Percentiles rank a stretch among this genome's conserved stretches.
phyloP scores from a whole-genome alignment of 106 monocot genomes.

The Triglochin maritima region DNA sequence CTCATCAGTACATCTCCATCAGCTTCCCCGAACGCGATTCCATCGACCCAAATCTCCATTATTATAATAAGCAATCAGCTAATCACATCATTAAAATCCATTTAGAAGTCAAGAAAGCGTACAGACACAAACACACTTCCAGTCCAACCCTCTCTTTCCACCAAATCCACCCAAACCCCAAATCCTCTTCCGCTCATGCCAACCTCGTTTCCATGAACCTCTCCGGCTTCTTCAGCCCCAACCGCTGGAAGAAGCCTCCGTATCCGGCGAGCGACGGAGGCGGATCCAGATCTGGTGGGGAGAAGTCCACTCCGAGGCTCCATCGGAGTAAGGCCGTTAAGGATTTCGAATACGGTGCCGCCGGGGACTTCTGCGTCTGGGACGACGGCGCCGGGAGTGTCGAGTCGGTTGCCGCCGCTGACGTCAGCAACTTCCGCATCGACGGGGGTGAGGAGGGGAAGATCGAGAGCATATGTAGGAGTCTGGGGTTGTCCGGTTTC shows the following conservation, averaged over 20 bases:
- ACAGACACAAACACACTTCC: no score
- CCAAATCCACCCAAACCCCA: no score
- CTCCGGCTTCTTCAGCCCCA: neutral
- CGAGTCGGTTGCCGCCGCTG: slow-evolving; percentile 19
- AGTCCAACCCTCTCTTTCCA: no score
- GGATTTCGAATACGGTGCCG: slow-evolving; percentile 45
- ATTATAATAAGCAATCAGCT: no score
- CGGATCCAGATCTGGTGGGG: neutral
- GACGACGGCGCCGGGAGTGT: slow-evolving; percentile 2
- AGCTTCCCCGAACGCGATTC: no score
- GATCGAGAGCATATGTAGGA: slow-evolving; percentile 42
- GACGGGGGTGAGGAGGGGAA: slow-evolving; percentile 44
- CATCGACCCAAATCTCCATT: no score
- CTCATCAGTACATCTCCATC: no score
- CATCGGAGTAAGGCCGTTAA: slow-evolving; percentile 62
- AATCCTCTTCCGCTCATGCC: no score
- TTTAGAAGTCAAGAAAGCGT: no score
- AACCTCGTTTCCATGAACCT: neutral
- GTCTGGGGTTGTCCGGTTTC: slow-evolving; percentile 46
- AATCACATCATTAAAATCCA: no score
- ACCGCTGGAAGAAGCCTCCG: neutral
- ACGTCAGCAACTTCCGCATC: neutral
- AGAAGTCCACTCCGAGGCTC: slow-evolving; percentile 15
- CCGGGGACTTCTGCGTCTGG: neutral
- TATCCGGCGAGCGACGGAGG: neutral